Evolutionary conservation across 177 flowering plant genomes (phyloP).

Genomic region (Vitis hybrid): DNA sequence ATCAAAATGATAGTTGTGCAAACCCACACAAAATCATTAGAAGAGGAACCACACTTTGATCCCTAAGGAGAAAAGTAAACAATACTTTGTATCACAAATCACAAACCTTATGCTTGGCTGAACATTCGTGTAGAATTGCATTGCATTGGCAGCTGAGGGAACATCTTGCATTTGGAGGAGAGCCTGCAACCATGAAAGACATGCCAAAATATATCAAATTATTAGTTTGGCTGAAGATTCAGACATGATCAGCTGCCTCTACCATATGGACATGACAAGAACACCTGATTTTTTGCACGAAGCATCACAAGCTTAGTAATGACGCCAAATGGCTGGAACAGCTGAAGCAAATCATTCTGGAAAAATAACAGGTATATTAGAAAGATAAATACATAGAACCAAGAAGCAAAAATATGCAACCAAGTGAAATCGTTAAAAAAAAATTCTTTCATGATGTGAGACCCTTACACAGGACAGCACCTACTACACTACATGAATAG

Average conservation of each 20-base stretch:
- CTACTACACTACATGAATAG: too few relatives aligned
- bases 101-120: constrained; percentile 85
- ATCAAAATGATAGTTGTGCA: background rate
- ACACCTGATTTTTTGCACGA: constrained; percentile 97
- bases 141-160: constrained; percentile 71
- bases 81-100: background rate
- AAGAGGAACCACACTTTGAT: background rate
- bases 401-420: background rate
- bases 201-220: background rate
- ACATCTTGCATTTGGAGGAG: constrained; percentile 97
- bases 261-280: background rate
- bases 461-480: too few relatives aligned
- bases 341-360: constrained; percentile 88
- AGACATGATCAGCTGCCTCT: background rate
- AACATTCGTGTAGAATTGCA: constrained; percentile 76
- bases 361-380: constrained; percentile 4
- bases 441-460: too few relatives aligned
- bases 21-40: background rate
- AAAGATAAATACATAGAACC: background rate
- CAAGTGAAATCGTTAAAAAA: background rate
- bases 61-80: background rate
- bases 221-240: background rate
- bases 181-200: constrained; percentile 48
- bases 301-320: constrained; percentile 92
- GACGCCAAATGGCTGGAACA: constrained; percentile 94